Evolutionary conservation across 805 yeast genomes (phyloP), one percentile per base, ranked within the genome.

Genomic region (Candida sphagnicola): DNA sequence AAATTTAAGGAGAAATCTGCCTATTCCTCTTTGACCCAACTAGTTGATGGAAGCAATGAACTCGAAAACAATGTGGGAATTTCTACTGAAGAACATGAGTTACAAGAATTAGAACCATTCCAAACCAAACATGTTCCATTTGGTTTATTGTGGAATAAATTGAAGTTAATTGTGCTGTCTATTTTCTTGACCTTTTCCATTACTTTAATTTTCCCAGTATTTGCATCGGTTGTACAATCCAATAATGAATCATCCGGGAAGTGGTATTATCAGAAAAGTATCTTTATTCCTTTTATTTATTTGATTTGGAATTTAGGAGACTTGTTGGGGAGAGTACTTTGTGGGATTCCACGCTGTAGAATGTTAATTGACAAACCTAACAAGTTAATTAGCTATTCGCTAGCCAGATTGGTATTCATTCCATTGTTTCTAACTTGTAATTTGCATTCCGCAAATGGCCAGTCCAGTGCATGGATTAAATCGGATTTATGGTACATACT

Each of bases 301-400:
- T 65, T 90, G 16, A 57, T 85, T 12, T 91, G 99, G 99, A 91
- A 91, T 59, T 40, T 78, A 11, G 98, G 98, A 14, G 99, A 91
- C 56, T 67, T 93, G 18, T 59, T 69, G 2, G 97, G 97, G 1
- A 70, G 99, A 34, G 56, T 87, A 4, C 44, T 73, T 25, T 80
- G 96, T 70, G 79, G 85, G 2, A 59, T 73, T 43, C 73, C 70
- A 12, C 51, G 41, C 17, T 51, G 53, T n/a, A 43, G 52, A 2
- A 47, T 65, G 33, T 45, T 66, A 19, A 62, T 84, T 13, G 49
- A 49, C 8, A 59, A 60, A 23, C 78, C 79, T 13, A 42, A 47
- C 4, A 59, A 55, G 11, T 59, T 85, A 40, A 64, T 85, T 5
- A 18, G 56, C 4, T 84, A 82, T 49, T 70, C 95, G 0, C 28